Evolutionary conservation across 768 basidiomycete species (phyloP).

Genomic region (Suillus bovinus): DNA sequence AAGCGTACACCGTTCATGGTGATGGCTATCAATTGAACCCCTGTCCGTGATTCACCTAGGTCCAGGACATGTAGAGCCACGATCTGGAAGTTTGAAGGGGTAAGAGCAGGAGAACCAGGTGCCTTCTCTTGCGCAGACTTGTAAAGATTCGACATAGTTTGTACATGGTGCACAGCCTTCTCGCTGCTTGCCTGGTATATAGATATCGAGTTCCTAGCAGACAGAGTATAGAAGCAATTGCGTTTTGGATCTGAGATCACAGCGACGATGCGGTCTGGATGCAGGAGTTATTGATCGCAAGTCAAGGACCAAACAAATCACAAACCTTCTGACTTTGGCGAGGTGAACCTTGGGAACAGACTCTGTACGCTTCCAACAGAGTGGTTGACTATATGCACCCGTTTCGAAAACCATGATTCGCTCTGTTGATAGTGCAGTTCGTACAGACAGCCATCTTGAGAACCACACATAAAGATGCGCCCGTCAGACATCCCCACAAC

Average conservation of each 20-base stretch:
- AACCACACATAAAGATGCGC: conserved; percentile 88
- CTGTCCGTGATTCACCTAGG: conserved; percentile 63
- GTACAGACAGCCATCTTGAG: conserved; percentile 85
- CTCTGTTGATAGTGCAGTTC: conserved; percentile 90
- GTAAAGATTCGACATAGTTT: conserved; percentile 72
- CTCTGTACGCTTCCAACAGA: conserved; percentile 79
- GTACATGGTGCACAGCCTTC: conserved; percentile 68
- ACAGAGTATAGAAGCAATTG: conserved; percentile 78
- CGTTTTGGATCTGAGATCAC: conserved; percentile 68
- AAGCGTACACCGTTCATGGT: conserved; percentile 82
- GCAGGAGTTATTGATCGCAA: conserved; percentile 10
- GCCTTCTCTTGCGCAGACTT: conserved; percentile 81
- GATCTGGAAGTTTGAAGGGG: conserved; percentile 69
- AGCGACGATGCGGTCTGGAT: conserved; percentile 66
- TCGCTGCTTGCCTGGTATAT: conserved; percentile 65
- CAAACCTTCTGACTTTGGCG: conserved; percentile 66
- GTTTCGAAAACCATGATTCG: conserved; percentile 91
- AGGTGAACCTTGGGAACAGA: conserved; percentile 73
- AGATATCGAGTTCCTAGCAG: conserved; percentile 61
- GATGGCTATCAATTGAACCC: conserved; percentile 77
- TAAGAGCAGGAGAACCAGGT: conserved; percentile 72
- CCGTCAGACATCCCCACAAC: conserved; percentile 80
- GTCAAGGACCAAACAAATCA: conserved; percentile 9
- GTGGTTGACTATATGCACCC: conserved; percentile 83
- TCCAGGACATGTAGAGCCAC: conserved; percentile 69